Evolutionary conservation across 2,329 filamentous ascomycete species (phyloP), one percentile per base, ranked within the genome.

Genomic region (Botrytis elliptica): DNA sequence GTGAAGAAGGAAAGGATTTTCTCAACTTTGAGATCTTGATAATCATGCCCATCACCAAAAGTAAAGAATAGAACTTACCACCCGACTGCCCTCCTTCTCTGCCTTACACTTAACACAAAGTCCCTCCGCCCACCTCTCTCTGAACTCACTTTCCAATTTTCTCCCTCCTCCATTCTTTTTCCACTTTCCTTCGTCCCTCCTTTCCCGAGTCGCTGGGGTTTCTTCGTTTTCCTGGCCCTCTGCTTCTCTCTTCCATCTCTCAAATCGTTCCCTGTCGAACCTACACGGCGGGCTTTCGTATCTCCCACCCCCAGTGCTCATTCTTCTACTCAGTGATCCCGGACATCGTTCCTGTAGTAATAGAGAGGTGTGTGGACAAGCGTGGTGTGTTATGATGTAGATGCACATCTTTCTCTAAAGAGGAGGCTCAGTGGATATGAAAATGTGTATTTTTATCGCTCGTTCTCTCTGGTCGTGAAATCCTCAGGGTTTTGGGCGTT

Each of bases 381-480:
- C 14, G 14, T 63, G 60, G 1, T 63, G 60, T 36, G 60, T 63
- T 63, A 63, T 25, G 25, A 40, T 63, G 60, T 63, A 63, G 60
- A 63, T 63, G 14, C 60, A 63, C 60, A 63, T 63, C 16, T 63
- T 16, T 8, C 12, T 63, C 4, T 9, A 3, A 9, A 57, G n/a
- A 57, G 29, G 6, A 9, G 7, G 22, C 1, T 40, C 1, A 8
- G 2, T 42, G 25, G 25, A 42, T 25, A 40, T 33, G 60, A n/a
- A 20, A 18, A 42, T 63, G 25, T 18, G 1, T 29, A 16, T 33
- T 63, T n/a, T 9, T 25, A 38, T 42, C 14, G 12, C 14, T 40
- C 6, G 36, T 62, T 14, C 7, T n/a, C 91, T 91, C 1, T 85
- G 93, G 0, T 82, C 91, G n/a, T 29, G 3, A 29, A 9, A 57